Conservation (phyloP, 1,284 basidiomycete species). For the Takashimella tepidaria region DNA sequence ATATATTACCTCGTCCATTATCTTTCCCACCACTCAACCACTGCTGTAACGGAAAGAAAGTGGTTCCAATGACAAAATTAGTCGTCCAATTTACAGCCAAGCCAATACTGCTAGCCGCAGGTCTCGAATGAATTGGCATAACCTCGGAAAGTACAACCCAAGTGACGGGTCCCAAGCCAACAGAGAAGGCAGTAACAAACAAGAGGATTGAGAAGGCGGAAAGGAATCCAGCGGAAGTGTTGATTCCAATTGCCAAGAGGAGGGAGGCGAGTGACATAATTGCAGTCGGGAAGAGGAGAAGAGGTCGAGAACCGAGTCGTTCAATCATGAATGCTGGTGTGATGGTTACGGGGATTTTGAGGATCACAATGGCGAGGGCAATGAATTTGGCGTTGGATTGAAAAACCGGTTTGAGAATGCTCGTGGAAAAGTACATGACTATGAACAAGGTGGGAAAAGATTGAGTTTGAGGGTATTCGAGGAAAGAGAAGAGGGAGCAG, state of each 20-base stretch:
- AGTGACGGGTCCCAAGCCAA: conserved; percentile 40
- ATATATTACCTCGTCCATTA: conserved; percentile 34
- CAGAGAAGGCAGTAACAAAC: conserved; percentile 33
- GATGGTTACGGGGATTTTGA: conserved; percentile 49
- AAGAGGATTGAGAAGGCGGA: conserved; percentile 24
- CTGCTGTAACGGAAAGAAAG: conserved; percentile 35
- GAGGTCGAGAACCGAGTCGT: conserved; percentile 23
- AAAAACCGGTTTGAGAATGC: conserved; percentile 44
- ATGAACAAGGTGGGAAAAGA: neutral
- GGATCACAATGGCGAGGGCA: conserved; percentile 38
- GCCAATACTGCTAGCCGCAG: conserved; percentile 33
- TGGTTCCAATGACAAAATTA: conserved; percentile 33
- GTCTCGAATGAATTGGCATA: conserved; percentile 32
- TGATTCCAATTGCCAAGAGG: conserved; percentile 31
- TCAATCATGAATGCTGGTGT: conserved; percentile 48
- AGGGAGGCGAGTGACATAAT: conserved; percentile 25
- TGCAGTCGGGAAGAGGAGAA: conserved; percentile 27
- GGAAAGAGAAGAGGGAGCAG: too few relatives aligned
- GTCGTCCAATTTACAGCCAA: conserved; percentile 36
- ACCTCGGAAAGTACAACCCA: conserved; percentile 42
- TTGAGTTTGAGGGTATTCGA: neutral
- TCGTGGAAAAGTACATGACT: conserved; percentile 47
- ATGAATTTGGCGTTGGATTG: conserved; percentile 34
- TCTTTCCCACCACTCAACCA: conserved; percentile 21
- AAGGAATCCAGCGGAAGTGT: conserved; percentile 16